phyloP scores from a whole-genome alignment of 768 basidiomycete genomes.

The Crucibulum laeve region DNA sequence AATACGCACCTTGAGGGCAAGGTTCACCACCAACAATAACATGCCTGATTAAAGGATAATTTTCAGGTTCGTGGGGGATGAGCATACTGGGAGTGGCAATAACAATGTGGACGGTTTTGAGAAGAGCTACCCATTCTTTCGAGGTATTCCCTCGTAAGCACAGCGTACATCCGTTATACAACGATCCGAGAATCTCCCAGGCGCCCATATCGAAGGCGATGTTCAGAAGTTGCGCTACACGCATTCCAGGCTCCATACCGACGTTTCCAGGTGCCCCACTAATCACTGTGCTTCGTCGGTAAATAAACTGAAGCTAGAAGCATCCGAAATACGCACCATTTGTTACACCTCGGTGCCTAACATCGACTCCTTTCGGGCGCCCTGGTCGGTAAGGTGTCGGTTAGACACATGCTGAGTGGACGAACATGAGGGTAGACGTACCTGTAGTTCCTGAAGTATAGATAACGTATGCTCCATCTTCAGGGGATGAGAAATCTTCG shows the following conservation, averaged over 20 bases:
- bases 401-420: background rate
- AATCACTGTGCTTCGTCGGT: constrained; percentile 29
- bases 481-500: constrained; percentile 11
- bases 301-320: background rate
- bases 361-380: constrained; percentile 36
- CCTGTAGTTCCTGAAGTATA: constrained; percentile 47
- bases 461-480: constrained; percentile 36
- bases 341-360: constrained; percentile 32
- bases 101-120: constrained; percentile 47
- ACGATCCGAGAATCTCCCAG: constrained; percentile 48
- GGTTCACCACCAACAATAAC: constrained; percentile 52
- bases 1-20: constrained; percentile 39
- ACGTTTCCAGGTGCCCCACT: constrained; percentile 38
- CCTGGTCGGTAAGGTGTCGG: background rate
- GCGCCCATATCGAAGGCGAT: constrained; percentile 42
- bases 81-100: constrained; percentile 53
- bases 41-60: constrained; percentile 45
- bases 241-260: constrained; percentile 37
- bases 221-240: constrained; percentile 45
- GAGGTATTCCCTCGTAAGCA: constrained; percentile 48
- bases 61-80: constrained; percentile 39
- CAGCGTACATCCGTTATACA: constrained; percentile 49
- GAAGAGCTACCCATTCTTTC: constrained; percentile 44
- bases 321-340: constrained; percentile 26
- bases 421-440: constrained; percentile 15